A percentile compares a stretch with the other conserved stretches of the same genome.
phyloP scores from a whole-genome alignment of 345 rosid species.

The Hypericum androsaemum region DNA sequence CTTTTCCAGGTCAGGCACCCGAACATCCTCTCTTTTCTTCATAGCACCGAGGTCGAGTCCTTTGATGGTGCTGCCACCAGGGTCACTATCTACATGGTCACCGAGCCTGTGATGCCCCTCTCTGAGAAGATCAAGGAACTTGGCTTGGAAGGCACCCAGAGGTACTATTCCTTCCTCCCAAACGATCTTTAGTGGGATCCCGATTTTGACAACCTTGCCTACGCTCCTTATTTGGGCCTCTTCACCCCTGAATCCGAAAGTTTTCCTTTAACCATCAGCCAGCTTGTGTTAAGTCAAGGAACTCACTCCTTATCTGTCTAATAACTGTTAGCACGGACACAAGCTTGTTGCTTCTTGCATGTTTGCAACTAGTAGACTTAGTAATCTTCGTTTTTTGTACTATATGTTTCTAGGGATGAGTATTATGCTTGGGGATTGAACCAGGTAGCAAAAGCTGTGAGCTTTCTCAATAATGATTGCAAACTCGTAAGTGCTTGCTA shows the following conservation, averaged over 20 bases:
- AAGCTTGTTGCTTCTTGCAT: too few species aligned
- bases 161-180: slow-evolving; percentile 32
- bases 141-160: slow-evolving; percentile 76
- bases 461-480: slow-evolving; percentile 97
- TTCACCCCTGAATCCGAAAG: too few species aligned
- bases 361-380: too few species aligned
- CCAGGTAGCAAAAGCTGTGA: slow-evolving; percentile 95
- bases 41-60: slow-evolving; percentile 87
- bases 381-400: too few species aligned
- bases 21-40: slow-evolving; percentile 80
- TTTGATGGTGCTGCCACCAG: slow-evolving; percentile 58
- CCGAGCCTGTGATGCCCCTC: slow-evolving; percentile 95
- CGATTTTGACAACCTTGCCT: too few species aligned
- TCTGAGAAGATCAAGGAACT: slow-evolving; percentile 93
- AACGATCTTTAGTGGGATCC: too few species aligned
- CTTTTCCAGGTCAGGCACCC: slow-evolving; percentile 89
- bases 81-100: slow-evolving; percentile 80
- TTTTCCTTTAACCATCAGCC: too few species aligned
- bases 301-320: too few species aligned
- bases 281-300: too few species aligned
- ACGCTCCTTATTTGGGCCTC: too few species aligned
- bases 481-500: slow-evolving; percentile 60
- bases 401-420: slow-evolving; percentile 64
- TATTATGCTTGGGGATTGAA: slow-evolving; percentile 88
- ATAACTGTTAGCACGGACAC: too few species aligned